Evolutionary conservation across 1,284 basidiomycete genomes (phyloP), one percentile per base, ranked within the genome.

Genomic region (Macrocystidia cucumis): DNA sequence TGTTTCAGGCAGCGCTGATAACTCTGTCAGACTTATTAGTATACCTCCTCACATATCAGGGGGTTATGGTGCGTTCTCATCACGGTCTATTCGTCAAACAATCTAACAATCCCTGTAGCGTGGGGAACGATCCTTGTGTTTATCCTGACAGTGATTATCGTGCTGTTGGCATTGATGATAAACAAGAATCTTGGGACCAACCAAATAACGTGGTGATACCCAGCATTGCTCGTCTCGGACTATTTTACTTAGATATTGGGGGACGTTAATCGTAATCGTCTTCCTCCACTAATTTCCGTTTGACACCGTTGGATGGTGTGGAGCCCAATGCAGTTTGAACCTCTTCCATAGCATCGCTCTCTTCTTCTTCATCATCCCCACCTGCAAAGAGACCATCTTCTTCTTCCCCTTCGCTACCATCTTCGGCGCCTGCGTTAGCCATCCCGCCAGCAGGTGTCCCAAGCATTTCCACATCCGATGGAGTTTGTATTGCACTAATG

Each of bases 1-100:
- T n/a, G 73, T 92, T 14, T 91, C 90, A 4, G 92, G 87, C 3
- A 91, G 91, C 49, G 88, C 90, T 4, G 95, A 98, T 59, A 93
- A 89, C 55, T 81, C 85, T 1, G 65, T 98, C 16, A 78, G 95
- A 17, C 65, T 93, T 29, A 74, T 96, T 29, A 72, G 72, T 13
- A 74, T 96, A 21, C 91, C 91, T 1, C 23, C 33, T 14, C 63
- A 67, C 19, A 56, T 55, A 13, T 51, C 72, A 13, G 68, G 61
- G 22, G 66, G 66, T 26, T 66, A 65, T 46, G 68, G 82, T 84
- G 50, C 46, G 74, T 67, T 21, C 17, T 23, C n/a, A 14, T 18
- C 5, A 16, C 25, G n/a, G 25, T 7, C n/a, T 27, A 12, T 27
- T 16, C 7, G 34, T 29, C 6, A 14, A 30, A 21, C 14, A 11